These are phyloP conservation scores for Penicillium capsulatum DNA, from an alignment of 2,329 filamentous ascomycete genomes.

Conservation along the genomic window DNA sequence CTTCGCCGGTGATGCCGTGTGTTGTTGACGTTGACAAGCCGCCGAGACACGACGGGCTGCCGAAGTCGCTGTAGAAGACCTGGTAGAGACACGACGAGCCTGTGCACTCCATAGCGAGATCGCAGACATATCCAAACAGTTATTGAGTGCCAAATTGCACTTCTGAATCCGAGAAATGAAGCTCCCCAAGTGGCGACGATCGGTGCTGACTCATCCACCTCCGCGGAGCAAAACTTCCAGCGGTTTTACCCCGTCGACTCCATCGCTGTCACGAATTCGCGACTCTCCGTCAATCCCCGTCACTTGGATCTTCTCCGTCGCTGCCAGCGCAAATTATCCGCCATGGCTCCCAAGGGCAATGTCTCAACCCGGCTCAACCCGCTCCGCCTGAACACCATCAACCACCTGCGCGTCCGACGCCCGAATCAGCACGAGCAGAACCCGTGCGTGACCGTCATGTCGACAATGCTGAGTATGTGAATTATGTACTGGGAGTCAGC, in stretches of 20 bases:
- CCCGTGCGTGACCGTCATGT: constrained; percentile 64
- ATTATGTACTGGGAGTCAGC: neutral
- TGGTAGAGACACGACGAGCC: constrained; percentile 11
- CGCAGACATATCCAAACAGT: too few relatives aligned
- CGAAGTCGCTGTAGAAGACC: constrained; percentile 11
- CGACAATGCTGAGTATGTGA: constrained; percentile 60
- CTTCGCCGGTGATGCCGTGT: constrained; percentile 15
- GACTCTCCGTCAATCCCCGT: constrained; percentile 1
- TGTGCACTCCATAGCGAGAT: constrained; percentile 15
- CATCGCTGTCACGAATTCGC: constrained; percentile 11
- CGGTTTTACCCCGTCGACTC: constrained; percentile 16
- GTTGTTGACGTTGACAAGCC: constrained; percentile 22
- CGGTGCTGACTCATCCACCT: constrained; percentile 30
- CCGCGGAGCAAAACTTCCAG: constrained; percentile 28
- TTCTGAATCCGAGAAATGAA: too few relatives aligned
- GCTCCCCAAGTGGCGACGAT: neutral
- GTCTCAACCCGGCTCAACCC: constrained; percentile 44
- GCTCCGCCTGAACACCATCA: constrained; percentile 45
- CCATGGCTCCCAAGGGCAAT: constrained; percentile 43
- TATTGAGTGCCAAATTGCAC: too few relatives aligned
- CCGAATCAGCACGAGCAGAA: constrained; percentile 61
- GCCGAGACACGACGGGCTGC: constrained; percentile 22
- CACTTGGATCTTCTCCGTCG: neutral
- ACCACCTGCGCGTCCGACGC: constrained; percentile 58
- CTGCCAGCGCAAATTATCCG: constrained; percentile 9